Conservation (phyloP, 2,329 filamentous ascomycete species). For the Neocucurbitaria cava region DNA sequence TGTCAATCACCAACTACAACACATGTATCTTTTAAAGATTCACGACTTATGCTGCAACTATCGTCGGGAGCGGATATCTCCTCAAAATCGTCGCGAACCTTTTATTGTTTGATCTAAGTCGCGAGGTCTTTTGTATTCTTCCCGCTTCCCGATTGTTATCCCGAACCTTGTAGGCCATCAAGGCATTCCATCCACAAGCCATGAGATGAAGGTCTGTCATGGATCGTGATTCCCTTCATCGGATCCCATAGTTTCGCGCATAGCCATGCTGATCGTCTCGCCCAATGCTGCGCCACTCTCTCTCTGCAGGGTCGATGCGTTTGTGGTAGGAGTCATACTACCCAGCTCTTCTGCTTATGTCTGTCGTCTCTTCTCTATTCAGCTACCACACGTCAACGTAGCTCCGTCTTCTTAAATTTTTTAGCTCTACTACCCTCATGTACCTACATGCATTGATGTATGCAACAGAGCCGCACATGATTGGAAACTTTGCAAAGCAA, state of each 20-base stretch:
- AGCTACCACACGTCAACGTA: background rate
- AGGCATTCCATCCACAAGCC: background rate
- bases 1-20: background rate
- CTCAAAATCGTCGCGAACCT: background rate
- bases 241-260: background rate
- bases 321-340: background rate
- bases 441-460: background rate
- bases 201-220: background rate
- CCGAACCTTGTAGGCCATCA: background rate
- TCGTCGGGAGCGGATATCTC: too few species aligned
- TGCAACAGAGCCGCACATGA: background rate
- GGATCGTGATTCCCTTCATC: background rate
- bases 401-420: too few species aligned
- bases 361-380: background rate
- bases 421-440: background rate
- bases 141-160: background rate
- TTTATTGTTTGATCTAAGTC: background rate
- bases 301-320: background rate
- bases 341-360: background rate
- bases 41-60: background rate
- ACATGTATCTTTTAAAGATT: background rate
- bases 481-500: too few species aligned
- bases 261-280: background rate
- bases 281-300: slow-evolving; percentile 1
- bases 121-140: background rate